phyloP scores from a whole-genome alignment of 164 flowering plant species.

The Chimonanthus praecox region DNA sequence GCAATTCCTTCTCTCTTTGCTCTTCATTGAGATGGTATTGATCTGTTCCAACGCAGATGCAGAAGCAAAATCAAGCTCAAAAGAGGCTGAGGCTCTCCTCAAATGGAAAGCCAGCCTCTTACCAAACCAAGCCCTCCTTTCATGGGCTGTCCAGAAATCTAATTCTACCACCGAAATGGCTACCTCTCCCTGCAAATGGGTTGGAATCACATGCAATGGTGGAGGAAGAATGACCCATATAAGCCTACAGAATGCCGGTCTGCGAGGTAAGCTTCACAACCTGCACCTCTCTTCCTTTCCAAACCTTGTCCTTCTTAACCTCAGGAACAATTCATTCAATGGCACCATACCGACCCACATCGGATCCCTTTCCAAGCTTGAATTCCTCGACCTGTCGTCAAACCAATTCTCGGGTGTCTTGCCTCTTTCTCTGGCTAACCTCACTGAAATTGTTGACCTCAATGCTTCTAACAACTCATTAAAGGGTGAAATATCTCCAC shows the following conservation, averaged over 20 bases:
- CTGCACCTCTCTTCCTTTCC: slow-evolving; percentile 21
- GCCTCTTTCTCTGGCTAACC: slow-evolving; percentile 23
- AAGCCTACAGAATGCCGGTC: slow-evolving; percentile 1
- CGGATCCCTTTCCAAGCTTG: slow-evolving; percentile 19
- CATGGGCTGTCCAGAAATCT: no score
- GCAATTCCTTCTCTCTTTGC: no score
- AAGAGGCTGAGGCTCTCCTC: slow-evolving; percentile 1
- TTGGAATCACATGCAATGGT: slow-evolving; percentile 14
- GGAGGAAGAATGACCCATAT: slow-evolving; percentile 9
- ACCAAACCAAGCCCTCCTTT: neutral
- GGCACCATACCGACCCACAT: slow-evolving; percentile 21
- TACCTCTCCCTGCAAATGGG: slow-evolving; percentile 13
- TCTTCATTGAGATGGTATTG: no score
- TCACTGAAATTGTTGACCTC: slow-evolving; percentile 19
- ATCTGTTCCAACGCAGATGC: no score
- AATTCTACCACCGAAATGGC: no score
- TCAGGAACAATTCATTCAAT: neutral
- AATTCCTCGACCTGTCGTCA: slow-evolving; percentile 16
- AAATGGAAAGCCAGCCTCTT: neutral
- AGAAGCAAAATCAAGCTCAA: neutral
- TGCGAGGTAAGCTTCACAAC: slow-evolving; percentile 14
- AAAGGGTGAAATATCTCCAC: slow-evolving; percentile 12
- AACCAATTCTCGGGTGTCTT: slow-evolving; percentile 17
- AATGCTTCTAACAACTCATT: slow-evolving; percentile 14
- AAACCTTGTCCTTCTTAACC: slow-evolving; percentile 15